These are phyloP conservation scores for Triticum turgidum DNA, from an alignment of 176 grass and related monocot species.

Conservation along the genomic window DNA sequence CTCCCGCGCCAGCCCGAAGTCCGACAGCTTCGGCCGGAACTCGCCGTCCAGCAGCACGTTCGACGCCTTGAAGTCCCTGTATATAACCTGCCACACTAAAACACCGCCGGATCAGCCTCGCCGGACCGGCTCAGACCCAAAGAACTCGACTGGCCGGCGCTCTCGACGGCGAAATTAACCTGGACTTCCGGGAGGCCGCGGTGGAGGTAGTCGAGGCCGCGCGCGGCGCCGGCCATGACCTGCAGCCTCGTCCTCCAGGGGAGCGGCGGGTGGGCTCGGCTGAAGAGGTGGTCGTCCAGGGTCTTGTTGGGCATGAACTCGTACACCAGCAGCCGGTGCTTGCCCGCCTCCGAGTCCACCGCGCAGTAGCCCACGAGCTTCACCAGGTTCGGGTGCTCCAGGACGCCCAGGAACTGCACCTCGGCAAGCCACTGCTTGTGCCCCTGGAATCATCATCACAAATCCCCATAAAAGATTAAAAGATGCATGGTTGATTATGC, in stretches of 20 bases:
- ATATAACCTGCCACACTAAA: conserved; percentile 70
- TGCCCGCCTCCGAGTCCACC: conserved; percentile 53
- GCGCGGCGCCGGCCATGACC: conserved; percentile 62
- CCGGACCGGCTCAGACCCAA: neutral
- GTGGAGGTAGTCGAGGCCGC: conserved; percentile 69
- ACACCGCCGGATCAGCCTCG: neutral
- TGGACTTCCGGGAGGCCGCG: conserved; percentile 71
- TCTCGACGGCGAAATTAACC: conserved; percentile 31
- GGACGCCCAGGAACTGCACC: conserved; percentile 78
- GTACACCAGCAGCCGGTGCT: conserved; percentile 73
- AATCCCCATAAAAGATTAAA: neutral
- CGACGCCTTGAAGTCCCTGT: conserved; percentile 88
- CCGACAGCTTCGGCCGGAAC: conserved; percentile 78
- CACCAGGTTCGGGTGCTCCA: conserved; percentile 89
- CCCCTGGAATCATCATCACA: conserved; percentile 46
- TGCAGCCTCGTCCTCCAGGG: conserved; percentile 67
- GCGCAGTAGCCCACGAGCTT: conserved; percentile 85
- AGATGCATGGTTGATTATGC: neutral
- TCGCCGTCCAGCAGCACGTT: conserved; percentile 77
- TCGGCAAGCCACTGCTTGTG: conserved; percentile 93
- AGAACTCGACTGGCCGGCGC: neutral
- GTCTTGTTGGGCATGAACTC: conserved; percentile 94
- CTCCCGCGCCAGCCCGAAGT: conserved; percentile 83
- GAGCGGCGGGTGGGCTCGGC: conserved; percentile 52
- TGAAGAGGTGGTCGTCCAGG: conserved; percentile 89